A percentile compares a stretch with the other conserved stretches of the same genome.
Evolutionary conservation across 2,329 filamentous ascomycete genomes (phyloP).

Genomic region (Alternaria brassicicola): DNA sequence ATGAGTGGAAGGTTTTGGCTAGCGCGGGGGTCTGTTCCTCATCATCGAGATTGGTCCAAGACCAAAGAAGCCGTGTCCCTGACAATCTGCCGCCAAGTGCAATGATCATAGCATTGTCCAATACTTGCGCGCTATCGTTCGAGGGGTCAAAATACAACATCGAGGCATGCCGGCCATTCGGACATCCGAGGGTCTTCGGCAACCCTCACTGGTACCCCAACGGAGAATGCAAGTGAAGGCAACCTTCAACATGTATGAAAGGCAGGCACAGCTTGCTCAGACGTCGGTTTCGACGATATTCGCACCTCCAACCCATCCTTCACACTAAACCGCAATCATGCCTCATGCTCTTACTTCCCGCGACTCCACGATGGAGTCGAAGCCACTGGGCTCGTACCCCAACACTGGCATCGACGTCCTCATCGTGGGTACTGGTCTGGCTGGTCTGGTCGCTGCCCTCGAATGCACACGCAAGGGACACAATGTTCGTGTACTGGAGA

Average conservation of each 20-base stretch:
- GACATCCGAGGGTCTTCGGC: constrained; percentile 29
- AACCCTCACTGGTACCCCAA: constrained; percentile 28
- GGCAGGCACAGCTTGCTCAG: constrained; percentile 2
- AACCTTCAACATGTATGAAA: constrained; percentile 23
- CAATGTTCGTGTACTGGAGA: constrained; percentile 50
- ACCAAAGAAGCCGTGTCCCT: constrained; percentile 16
- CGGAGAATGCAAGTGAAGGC: constrained; percentile 18
- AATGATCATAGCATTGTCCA: constrained; percentile 19
- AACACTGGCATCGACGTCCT: constrained; percentile 50
- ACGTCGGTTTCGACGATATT: constrained; percentile 12
- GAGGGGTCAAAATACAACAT: constrained; percentile 10
- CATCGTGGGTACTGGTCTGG: constrained; percentile 49
- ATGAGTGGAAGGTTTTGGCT: constrained; percentile 18
- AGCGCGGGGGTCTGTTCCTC: constrained; percentile 1
- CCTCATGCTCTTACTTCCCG: constrained; percentile 53
- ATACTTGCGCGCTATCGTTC: background rate
- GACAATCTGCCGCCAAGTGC: constrained; percentile 17
- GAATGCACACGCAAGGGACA: constrained; percentile 51
- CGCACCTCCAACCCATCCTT: constrained; percentile 5
- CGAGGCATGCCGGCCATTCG: constrained; percentile 15
- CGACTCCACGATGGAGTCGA: constrained; percentile 55
- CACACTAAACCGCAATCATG: constrained; percentile 28
- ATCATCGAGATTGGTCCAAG: constrained; percentile 22
- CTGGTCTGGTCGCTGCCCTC: constrained; percentile 47
- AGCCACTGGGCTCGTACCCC: constrained; percentile 60